These are phyloP conservation scores for Malus fusca DNA, from an alignment of 306 rosid genomes.

Conservation along the genomic window DNA sequence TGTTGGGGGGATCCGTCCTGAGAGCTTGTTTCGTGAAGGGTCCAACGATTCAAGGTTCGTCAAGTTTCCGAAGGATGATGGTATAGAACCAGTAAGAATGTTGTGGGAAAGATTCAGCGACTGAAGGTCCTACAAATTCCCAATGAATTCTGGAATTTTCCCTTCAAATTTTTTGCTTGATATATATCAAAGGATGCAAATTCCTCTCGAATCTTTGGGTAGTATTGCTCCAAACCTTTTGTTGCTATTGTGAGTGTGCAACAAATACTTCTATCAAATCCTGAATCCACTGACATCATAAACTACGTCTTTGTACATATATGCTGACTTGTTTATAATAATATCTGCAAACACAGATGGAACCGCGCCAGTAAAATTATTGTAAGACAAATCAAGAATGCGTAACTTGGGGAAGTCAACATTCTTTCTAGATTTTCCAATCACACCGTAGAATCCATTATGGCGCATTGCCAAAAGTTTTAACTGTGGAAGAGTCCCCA, in stretches of 20 bases:
- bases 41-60: background rate
- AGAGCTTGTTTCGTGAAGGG: background rate
- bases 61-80: background rate
- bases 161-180: background rate
- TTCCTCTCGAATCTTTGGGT: background rate
- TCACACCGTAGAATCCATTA: background rate
- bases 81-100: background rate
- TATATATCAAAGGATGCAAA: background rate
- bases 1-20: background rate
- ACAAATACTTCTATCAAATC: fast-evolving
- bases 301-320: background rate
- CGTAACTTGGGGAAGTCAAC: background rate
- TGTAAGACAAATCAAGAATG: background rate
- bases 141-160: background rate
- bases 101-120: background rate
- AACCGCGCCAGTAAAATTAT: background rate
- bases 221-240: background rate
- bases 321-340: background rate
- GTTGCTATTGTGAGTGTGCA: background rate
- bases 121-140: background rate
- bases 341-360: background rate
- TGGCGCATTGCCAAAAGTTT: background rate
- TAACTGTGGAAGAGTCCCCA: background rate
- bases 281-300: fast-evolving
- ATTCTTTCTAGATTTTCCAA: background rate